Evolutionary conservation across 2,329 filamentous ascomycete genomes (phyloP), one percentile per base, ranked within the genome.

Genomic region (Mycocentrospora acerina): DNA sequence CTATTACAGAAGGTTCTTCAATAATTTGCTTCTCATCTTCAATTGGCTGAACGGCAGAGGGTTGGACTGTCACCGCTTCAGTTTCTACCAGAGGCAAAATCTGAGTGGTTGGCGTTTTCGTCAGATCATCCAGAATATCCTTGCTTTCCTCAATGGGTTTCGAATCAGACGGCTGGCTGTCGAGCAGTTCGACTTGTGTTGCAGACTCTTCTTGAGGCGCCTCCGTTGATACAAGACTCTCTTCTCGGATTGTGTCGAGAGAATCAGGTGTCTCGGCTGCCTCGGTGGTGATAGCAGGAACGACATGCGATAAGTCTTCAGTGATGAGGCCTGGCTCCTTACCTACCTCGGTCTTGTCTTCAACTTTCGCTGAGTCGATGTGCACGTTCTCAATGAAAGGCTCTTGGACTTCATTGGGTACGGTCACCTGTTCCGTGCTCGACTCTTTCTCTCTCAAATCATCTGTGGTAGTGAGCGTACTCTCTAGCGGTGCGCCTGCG

Each of bases 271-370:
- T 5, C 16, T 5, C 27, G 24, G 37, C 34, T 22, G 15, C 13
- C 16, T 40, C 31, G 28, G 29, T 8, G 31, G 6, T 35, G 10
- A 36, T 9, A 25, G 29, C 14, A 16, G 40, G 27, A 13, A 28
- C 15, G 4, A 55, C 46, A 12, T 34, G 25, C 16, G 27, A 19
- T 17, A 38, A 18, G 25, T 51, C 46, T 27, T 54, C 47, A 12
- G 40, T 28, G 8, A 42, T 25, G 4, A 45, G 37, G 12, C 32
- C 44, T 22, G 24, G 32, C n/a, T 44, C 47, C 44, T 57, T 51
- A 11, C 38, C 40, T 22, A 55, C 37, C n/a, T 33, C 18, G 16
- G 15, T 18, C 14, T 30, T 31, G 5, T 48, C 49, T 8, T 31
- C 40, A 37, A 44, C 42, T 41, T 46, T 37, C n/a, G 4, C 22